Evolutionary conservation across 2,329 filamentous ascomycete genomes (phyloP), one percentile per base, ranked within the genome.

Genomic region (Epichloe festucae): DNA sequence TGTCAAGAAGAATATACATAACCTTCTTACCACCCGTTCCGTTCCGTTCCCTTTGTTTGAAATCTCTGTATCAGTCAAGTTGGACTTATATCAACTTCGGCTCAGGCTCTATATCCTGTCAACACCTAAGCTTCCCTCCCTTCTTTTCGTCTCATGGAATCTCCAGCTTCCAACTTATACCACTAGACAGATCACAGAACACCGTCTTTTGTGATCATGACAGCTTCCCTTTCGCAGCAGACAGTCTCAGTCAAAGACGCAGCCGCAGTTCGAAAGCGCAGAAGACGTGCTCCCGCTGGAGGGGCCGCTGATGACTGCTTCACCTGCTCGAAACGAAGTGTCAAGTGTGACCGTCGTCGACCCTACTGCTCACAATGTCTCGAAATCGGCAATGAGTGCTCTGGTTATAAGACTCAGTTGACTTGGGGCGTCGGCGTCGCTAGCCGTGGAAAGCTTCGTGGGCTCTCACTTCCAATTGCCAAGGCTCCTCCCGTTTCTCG

Each of bases 401-500:
- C 88, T 31, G 91, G 91, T 54, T 97, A 97, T 75, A 94, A 94
- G 72, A 97, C 91, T 15, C 90, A 91, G 60, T 76, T 97, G 69
- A 97, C 91, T 46, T 97, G 91, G 91, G 89, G 89, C 42, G 88
- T 96, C 46, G 91, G 91, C 49, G 91, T 97, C 53, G 91, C 91
- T 52, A 96, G 90, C 70, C 84, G 91, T 62, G 91, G 91, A 64
- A 97, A 97, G 74, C 81, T 97, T 56, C 82, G 91, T 55, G 91
- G 91, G 40, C 75, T 96, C 59, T 90, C 90, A 52, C 73, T 95
- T 53, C 81, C 81, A 53, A 76, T 84, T 55, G 81, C 79, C 52
- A 82, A 81, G 64, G 70, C 77, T 10, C 75, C 77, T 21, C 77
- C 78, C 0, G 77, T 79, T 59, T 66, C 72, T 43, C 70, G 68